Evolutionary conservation across 2,329 filamentous ascomycete genomes (phyloP), one percentile per base, ranked within the genome.

Genomic region (Stachybotrys echinatus): DNA sequence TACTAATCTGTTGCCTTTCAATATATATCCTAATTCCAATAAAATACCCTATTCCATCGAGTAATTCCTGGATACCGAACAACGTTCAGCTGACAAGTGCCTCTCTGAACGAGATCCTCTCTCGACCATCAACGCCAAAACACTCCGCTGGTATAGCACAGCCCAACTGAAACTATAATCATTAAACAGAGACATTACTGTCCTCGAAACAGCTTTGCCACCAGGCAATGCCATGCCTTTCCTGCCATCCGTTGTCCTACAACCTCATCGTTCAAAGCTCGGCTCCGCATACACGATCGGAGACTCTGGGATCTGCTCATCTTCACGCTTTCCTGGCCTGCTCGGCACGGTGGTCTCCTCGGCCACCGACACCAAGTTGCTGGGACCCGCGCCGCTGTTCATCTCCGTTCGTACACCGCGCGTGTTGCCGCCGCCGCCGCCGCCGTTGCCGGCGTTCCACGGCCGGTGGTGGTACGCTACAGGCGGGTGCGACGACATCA

Each of bases 381-480:
- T 20, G 4, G 38, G 8, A 8, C 10, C 27, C 2, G 27, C 27
- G 27, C 27, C 27, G 27, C 27, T 34, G 27, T 34, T 34, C 38
- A 40, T 40, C 38, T 40, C 38, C 17, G 6, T n/a, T n/a, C 38
- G 17, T n/a, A 10, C 38, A 20, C 38, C 6, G 10, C 38, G 38
- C n/a, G n/a, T n/a, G n/a, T n/a, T n/a, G n/a, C n/a, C n/a, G n/a
- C n/a, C n/a, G n/a, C n/a, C n/a, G n/a, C n/a, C n/a, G 38, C 38
- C 18, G 38, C 19, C n/a, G 38, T n/a, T 34, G 38, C 38, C 19
- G 38, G 12, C n/a, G n/a, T 20, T 40, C 38, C 38, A 18, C 38
- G n/a, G 8, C 12, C 66, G 58, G 17, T 61, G 60, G 23, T 65
- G 61, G 23, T 65, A 61, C 2, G 55, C 46, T 5, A 59, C 47